Conservation (phyloP, 768 basidiomycete species). For the Boletus rex-veris region DNA sequence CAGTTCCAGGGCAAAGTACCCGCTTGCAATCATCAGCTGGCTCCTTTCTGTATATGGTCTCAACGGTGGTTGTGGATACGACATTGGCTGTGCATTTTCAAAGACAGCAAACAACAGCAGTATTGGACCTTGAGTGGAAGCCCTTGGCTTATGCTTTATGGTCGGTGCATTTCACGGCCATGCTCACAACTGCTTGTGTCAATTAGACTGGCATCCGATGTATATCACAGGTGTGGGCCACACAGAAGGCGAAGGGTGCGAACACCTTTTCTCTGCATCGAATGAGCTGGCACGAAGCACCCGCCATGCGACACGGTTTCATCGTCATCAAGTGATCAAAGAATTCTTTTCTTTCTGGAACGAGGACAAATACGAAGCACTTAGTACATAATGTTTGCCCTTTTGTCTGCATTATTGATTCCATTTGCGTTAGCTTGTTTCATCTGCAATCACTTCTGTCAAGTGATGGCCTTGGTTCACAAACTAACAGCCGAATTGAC, state of each 20-base stretch:
- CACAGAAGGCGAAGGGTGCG: neutral
- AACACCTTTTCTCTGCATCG: neutral
- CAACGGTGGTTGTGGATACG: neutral
- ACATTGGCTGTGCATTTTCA: neutral
- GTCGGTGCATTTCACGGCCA: constrained; percentile 1
- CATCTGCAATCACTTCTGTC: no score
- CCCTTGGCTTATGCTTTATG: neutral
- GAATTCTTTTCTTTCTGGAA: neutral
- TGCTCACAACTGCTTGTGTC: neutral
- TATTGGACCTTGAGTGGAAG: neutral
- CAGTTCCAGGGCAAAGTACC: neutral
- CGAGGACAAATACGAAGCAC: neutral
- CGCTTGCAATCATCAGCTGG: neutral
- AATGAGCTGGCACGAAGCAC: neutral
- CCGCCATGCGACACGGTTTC: neutral
- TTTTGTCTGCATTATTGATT: no score
- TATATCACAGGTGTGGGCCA: neutral
- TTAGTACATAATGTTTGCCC: neutral
- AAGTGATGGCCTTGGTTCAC: no score
- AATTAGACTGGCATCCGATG: neutral
- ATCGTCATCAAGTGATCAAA: neutral
- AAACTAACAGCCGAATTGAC: no score
- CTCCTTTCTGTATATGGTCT: neutral
- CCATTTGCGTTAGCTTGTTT: no score
- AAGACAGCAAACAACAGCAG: neutral